Evolutionary conservation across 192 early-diverging fungal species (phyloP).

Genomic region (Podila epigama): DNA sequence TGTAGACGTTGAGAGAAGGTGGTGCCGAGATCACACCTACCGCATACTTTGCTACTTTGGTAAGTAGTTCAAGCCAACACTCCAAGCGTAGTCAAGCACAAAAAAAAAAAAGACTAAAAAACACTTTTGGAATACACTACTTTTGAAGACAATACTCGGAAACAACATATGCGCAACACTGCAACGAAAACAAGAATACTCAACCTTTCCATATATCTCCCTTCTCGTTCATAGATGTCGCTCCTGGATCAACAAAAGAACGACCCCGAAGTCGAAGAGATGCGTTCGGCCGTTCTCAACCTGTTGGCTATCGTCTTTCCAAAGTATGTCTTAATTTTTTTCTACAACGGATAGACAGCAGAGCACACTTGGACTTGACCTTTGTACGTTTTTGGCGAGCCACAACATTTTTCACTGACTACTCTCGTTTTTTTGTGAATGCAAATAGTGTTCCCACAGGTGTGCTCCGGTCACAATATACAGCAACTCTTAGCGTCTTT

Average conservation of each 20-base stretch:
- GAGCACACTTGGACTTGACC: no score
- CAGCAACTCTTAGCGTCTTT: slow-evolving; percentile 67
- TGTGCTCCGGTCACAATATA: slow-evolving; percentile 70
- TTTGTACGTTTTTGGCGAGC: no score
- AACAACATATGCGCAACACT: no score
- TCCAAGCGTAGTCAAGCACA: no score
- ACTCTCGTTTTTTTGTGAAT: background rate
- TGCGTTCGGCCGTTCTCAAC: slow-evolving; percentile 73
- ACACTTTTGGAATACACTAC: background rate
- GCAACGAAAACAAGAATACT: no score
- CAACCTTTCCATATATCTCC: no score
- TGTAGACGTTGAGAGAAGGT: slow-evolving; percentile 83
- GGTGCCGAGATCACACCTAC: slow-evolving; percentile 69
- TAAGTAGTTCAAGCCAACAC: slow-evolving; percentile 41
- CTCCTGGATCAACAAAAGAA: slow-evolving; percentile 58
- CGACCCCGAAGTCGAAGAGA: slow-evolving; percentile 49
- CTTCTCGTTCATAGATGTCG: slow-evolving; percentile 52
- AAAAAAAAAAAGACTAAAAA: no score
- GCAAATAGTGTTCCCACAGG: slow-evolving; percentile 56
- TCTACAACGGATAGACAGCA: no score
- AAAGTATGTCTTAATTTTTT: slow-evolving; percentile 51
- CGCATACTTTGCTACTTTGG: slow-evolving; percentile 91
- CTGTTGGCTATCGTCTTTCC: slow-evolving; percentile 82
- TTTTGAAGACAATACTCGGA: background rate
- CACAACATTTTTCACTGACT: background rate